A percentile compares a stretch with the other conserved stretches of the same genome.
These are phyloP conservation scores for Penicillium ochrochloron DNA, from an alignment of 495 filamentous ascomycete species.

Conservation along the genomic window DNA sequence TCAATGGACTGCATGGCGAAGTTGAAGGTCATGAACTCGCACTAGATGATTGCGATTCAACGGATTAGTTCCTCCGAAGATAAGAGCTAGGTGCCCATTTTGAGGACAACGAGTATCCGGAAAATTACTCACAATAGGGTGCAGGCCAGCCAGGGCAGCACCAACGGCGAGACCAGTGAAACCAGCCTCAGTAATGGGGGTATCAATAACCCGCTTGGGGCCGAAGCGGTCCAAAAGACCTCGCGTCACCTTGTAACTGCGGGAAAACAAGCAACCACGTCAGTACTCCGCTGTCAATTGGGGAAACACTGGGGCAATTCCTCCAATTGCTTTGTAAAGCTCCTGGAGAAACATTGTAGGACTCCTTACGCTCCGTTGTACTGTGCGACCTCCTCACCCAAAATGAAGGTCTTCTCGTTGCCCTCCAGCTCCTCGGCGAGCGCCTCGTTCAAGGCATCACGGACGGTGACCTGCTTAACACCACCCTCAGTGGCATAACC, in stretches of 20 bases:
- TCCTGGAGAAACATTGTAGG: not conserved
- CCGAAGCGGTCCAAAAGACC: conserved; percentile 96
- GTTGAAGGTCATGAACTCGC: conserved; percentile 99
- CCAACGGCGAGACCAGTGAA: conserved; percentile 93
- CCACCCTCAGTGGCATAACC: conserved; percentile 62
- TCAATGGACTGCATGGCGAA: conserved; percentile 99
- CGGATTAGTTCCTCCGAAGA: conserved; percentile 4
- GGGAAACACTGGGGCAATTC: not conserved
- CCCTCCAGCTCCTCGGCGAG: conserved; percentile 94
- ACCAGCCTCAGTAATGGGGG: conserved; percentile 95
- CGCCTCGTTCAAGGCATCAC: conserved; percentile 96
- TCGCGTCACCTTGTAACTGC: conserved; percentile 96
- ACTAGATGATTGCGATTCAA: conserved; percentile 52
- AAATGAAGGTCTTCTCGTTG: conserved; percentile 91
- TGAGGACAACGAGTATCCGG: not conserved
- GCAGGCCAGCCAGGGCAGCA: conserved; percentile 89
- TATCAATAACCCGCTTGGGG: conserved; percentile 96
- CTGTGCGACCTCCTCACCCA: conserved; percentile 98
- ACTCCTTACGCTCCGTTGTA: conserved; percentile 89
- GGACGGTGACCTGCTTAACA: conserved; percentile 89
- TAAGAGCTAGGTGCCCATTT: not conserved
- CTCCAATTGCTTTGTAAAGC: conserved; percentile 1
- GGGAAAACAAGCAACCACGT: conserved; percentile 18
- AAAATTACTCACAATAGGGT: conserved; percentile 77
- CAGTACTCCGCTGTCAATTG: conserved; percentile 17